phyloP scores from a whole-genome alignment of 768 basidiomycete species.

The Rhizopogon salebrosus region DNA sequence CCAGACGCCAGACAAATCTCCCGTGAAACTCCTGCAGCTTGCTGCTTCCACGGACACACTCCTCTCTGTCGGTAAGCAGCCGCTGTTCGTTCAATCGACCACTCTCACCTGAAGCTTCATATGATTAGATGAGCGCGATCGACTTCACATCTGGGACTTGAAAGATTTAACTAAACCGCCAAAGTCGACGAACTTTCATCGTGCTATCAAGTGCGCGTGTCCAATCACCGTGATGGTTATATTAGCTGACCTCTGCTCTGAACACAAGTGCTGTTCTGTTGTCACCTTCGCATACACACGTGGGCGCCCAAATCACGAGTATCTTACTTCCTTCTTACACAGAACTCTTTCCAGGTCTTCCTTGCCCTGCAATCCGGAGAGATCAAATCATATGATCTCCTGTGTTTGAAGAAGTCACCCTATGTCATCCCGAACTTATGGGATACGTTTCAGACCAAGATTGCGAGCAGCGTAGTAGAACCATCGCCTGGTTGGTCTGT shows the following conservation, averaged over 20 bases:
- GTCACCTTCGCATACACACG: constrained; percentile 71
- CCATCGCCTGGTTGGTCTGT: background rate
- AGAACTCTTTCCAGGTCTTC: constrained; percentile 32
- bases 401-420: constrained; percentile 58
- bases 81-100: background rate
- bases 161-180: constrained; percentile 46
- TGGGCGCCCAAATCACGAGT: constrained; percentile 29
- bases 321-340: background rate
- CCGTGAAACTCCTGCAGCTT: constrained; percentile 61
- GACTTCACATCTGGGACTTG: constrained; percentile 60
- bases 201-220: constrained; percentile 31
- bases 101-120: background rate
- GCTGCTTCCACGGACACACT: constrained; percentile 49
- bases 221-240: background rate
- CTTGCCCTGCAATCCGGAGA: constrained; percentile 50
- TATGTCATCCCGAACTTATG: constrained; percentile 75
- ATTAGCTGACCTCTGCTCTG: background rate
- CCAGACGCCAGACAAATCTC: constrained; percentile 37
- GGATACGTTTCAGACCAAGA: constrained; percentile 40
- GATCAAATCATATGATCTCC: constrained; percentile 72
- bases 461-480: background rate
- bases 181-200: constrained; percentile 44
- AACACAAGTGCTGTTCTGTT: constrained; percentile 43
- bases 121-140: constrained; percentile 44
- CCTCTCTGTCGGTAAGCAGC: constrained; percentile 53